A percentile compares a stretch with the other conserved stretches of the same genome.
These are phyloP conservation scores for Fusarium secorum DNA, from an alignment of 2,329 filamentous ascomycete species.

Conservation along the genomic window DNA sequence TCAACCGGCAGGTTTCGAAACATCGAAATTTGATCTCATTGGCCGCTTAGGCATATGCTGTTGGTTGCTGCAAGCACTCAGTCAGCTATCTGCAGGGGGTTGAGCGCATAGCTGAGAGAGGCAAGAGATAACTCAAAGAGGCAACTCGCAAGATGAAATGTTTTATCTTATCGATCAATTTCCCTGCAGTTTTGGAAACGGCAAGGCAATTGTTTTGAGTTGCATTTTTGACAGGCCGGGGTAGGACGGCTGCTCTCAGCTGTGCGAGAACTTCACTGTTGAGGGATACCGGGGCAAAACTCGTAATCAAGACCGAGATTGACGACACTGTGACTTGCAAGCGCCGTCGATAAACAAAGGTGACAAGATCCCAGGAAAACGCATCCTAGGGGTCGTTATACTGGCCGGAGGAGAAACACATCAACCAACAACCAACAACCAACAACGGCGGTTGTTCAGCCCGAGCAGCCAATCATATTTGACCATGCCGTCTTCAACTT, in stretches of 20 bases:
- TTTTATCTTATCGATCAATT: neutral
- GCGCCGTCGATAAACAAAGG: neutral
- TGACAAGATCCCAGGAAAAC: neutral
- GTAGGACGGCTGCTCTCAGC: neutral
- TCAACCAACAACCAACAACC: constrained; percentile 27
- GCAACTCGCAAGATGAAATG: neutral
- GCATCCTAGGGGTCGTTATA: neutral
- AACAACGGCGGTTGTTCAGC: neutral
- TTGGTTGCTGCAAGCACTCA: constrained; percentile 30
- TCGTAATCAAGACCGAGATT: neutral
- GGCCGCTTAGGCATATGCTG: constrained; percentile 51
- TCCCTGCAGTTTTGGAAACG: neutral
- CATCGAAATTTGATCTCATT: neutral
- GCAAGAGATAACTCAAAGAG: neutral
- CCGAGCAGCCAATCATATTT: neutral
- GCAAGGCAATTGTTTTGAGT: neutral
- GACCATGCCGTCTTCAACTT: neutral
- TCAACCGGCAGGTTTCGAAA: constrained; percentile 18
- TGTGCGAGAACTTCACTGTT: neutral
- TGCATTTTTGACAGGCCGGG: neutral
- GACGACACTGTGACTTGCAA: neutral
- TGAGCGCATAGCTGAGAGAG: neutral
- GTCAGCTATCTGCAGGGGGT: constrained; percentile 21
- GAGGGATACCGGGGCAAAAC: neutral
- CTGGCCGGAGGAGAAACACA: neutral